Conservation (phyloP, 2,329 filamentous ascomycete genomes). For the Beauveria australis region DNA sequence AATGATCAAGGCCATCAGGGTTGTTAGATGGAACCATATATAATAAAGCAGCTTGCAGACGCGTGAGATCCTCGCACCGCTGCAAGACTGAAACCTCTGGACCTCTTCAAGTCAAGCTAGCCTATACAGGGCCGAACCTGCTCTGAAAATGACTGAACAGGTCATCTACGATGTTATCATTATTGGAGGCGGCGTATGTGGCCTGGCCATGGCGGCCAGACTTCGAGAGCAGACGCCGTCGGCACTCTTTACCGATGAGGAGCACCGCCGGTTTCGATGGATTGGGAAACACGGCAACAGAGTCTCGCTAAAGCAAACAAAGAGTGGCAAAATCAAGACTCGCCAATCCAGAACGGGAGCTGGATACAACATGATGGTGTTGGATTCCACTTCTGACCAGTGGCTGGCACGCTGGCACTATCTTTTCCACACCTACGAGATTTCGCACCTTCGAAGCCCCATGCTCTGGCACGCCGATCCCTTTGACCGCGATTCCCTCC, state of each 20-base stretch:
- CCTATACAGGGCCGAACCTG: too few species aligned
- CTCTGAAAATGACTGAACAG: not conserved
- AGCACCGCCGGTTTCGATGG: constrained; percentile 76
- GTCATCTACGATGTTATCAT: constrained; percentile 59
- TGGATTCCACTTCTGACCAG: constrained; percentile 53
- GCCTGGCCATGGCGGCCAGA: constrained; percentile 64
- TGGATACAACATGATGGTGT: constrained; percentile 46
- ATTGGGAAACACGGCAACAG: constrained; percentile 56
- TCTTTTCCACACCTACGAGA: constrained; percentile 60
- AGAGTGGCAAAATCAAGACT: constrained; percentile 23
- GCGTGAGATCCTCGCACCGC: too few species aligned
- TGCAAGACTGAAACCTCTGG: not conserved
- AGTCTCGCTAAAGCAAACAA: constrained; percentile 45
- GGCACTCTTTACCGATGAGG: constrained; percentile 74
- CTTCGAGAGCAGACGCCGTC: constrained; percentile 66
- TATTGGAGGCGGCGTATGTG: constrained; percentile 66
- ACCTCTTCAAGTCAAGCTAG: not conserved
- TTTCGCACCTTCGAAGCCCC: constrained; percentile 64
- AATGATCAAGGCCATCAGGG: not conserved
- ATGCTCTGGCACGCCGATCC: constrained; percentile 82
- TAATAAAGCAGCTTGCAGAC: not conserved
- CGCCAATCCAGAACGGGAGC: constrained; percentile 11
- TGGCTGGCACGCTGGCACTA: constrained; percentile 68
- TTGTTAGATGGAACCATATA: not conserved
- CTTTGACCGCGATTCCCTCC: constrained; percentile 61